A percentile compares a stretch with the other conserved stretches of the same genome.
Conservation (phyloP, 768 basidiomycete genomes). For the Leccinellum rugosiceps region DNA sequence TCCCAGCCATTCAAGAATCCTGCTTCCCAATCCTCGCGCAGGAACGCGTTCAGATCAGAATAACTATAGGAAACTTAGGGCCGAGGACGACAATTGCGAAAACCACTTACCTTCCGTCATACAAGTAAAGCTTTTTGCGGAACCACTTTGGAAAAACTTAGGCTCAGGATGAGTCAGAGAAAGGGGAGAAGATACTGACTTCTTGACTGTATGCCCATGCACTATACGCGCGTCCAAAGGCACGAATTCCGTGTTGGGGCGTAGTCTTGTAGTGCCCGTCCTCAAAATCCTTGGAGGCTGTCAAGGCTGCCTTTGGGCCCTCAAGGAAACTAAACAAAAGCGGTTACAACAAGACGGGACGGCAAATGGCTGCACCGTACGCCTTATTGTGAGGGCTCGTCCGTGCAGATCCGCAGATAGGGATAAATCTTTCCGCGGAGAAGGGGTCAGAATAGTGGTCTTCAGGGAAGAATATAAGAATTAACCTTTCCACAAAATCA, state of each 20-base stretch:
- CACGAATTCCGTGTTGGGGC: constrained; percentile 50
- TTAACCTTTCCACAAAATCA: constrained; percentile 49
- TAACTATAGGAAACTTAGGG: constrained; percentile 32
- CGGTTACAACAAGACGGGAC: constrained; percentile 10
- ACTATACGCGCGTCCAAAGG: constrained; percentile 56
- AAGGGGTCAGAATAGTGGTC: not conserved
- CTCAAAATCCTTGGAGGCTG: constrained; percentile 53
- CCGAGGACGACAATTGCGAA: not conserved
- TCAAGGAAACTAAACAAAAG: constrained; percentile 49
- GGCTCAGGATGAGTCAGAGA: not conserved
- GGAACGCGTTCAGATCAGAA: constrained; percentile 45
- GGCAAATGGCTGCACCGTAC: constrained; percentile 30
- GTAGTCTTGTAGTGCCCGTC: constrained; percentile 48
- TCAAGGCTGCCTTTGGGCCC: constrained; percentile 53
- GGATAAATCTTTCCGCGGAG: constrained; percentile 28
- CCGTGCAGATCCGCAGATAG: constrained; percentile 54
- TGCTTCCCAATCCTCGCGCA: constrained; percentile 52
- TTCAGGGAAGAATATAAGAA: not conserved
- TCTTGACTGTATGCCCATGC: constrained; percentile 62
- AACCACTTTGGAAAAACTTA: constrained; percentile 44
- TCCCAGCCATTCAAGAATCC: constrained; percentile 46
- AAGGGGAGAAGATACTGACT: constrained; percentile 29
- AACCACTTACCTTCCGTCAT: constrained; percentile 37
- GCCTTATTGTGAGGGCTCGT: constrained; percentile 56
- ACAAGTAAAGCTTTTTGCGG: constrained; percentile 44